Evolutionary conservation across 1,139 yeast genomes (phyloP).

Genomic region (Meyerozyma guilliermondii): DNA sequence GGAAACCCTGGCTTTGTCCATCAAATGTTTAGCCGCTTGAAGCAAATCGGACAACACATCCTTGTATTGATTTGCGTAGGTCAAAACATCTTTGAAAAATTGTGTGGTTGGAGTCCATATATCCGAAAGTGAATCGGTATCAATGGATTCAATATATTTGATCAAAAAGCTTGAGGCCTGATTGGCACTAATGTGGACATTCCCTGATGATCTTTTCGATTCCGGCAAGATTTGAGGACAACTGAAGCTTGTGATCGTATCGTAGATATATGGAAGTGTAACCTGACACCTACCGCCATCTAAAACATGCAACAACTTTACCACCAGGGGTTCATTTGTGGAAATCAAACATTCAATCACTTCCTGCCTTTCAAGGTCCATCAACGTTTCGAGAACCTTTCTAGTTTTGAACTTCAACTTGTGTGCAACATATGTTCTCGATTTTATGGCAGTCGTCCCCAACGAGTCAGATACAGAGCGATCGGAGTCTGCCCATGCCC

Average conservation of each 20-base stretch:
- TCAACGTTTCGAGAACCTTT: conserved; percentile 62
- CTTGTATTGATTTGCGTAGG: conserved; percentile 46
- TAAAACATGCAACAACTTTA: conserved; percentile 62
- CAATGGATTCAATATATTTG: conserved; percentile 58
- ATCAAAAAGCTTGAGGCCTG: conserved; percentile 49
- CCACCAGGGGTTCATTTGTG: conserved; percentile 13
- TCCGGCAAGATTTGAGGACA: conserved; percentile 28
- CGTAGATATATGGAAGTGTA: conserved; percentile 65
- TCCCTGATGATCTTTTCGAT: conserved; percentile 37
- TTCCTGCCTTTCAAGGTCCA: conserved; percentile 68
- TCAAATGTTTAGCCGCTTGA: conserved; percentile 44
- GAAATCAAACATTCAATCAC: conserved; percentile 60
- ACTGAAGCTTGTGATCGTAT: conserved; percentile 42
- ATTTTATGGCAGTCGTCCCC: conserved; percentile 25
- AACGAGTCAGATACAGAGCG: conserved; percentile 15
- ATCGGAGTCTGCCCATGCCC: conserved; percentile 69
- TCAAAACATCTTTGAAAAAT: conserved; percentile 55
- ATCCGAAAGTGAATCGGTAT: conserved; percentile 72
- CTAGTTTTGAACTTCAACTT: conserved; percentile 71
- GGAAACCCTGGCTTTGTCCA: conserved; percentile 51
- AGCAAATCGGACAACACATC: conserved; percentile 49
- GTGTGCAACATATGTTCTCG: conserved; percentile 57
- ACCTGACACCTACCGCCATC: conserved; percentile 82
- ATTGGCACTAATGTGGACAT: conserved; percentile 35
- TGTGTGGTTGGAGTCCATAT: conserved; percentile 55